Evolutionary conservation across 306 rosid species (phyloP).

Genomic region (Pterocarpus macrocarpus): DNA sequence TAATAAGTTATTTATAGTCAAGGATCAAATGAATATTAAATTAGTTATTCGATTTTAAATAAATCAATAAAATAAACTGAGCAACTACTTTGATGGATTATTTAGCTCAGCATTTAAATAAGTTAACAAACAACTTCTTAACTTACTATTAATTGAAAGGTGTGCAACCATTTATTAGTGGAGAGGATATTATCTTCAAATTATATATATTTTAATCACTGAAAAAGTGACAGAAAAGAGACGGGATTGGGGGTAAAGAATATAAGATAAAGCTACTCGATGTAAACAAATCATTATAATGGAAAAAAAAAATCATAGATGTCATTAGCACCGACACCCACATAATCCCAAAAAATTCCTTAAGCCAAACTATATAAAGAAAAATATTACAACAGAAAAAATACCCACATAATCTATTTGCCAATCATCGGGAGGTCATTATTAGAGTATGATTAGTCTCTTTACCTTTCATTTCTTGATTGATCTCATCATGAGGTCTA

Average conservation of each 20-base stretch:
- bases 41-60: neutral
- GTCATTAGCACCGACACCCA: too few relatives aligned
- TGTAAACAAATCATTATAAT: too few relatives aligned
- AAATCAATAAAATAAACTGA: constrained; percentile 18
- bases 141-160: constrained; percentile 11
- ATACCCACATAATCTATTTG: neutral
- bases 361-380: neutral
- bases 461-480: neutral
- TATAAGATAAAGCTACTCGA: too few relatives aligned
- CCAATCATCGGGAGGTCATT: neutral
- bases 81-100: neutral
- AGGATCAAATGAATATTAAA: constrained; percentile 2
- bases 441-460: neutral
- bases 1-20: neutral
- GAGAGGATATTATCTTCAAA: neutral
- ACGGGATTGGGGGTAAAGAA: too few relatives aligned
- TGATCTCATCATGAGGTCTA: neutral
- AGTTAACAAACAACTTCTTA: constrained; percentile 2
- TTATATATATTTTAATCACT: neutral
- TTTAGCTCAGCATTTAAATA: constrained; percentile 22
- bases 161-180: constrained; percentile 1
- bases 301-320: too few relatives aligned
- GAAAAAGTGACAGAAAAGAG: neutral
- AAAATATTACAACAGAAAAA: too few relatives aligned
- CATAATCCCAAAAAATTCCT: constrained; percentile 9